Evolutionary conservation across 2,329 filamentous ascomycete species (phyloP).

Genomic region (Lomentospora prolificans): DNA sequence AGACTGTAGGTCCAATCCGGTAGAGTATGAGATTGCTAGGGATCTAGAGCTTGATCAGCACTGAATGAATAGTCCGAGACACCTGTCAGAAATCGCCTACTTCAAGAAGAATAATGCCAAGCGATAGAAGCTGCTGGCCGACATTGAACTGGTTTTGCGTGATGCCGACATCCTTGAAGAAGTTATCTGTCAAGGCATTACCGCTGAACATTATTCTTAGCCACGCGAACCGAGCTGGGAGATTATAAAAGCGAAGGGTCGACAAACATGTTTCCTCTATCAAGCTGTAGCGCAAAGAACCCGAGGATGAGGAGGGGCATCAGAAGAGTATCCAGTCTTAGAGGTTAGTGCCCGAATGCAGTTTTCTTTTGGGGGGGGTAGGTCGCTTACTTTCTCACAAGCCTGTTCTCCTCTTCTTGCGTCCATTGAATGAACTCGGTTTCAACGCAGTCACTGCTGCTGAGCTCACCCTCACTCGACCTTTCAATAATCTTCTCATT

Average conservation of each 20-base stretch:
- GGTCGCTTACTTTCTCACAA: conserved; percentile 15
- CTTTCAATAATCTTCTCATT: not conserved
- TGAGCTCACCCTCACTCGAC: not conserved
- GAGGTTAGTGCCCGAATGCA: no score
- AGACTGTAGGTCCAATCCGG: conserved; percentile 31
- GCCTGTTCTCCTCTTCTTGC: not conserved
- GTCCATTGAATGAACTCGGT: not conserved
- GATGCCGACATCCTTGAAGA: conserved; percentile 38
- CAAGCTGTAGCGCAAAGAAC: conserved; percentile 32
- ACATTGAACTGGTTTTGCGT: conserved; percentile 42
- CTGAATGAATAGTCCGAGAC: not conserved
- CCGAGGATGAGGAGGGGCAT: conserved; percentile 35
- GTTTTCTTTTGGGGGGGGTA: no score
- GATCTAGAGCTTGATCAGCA: conserved; percentile 19
- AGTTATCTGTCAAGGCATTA: conserved; percentile 37
- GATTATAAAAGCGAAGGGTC: no score
- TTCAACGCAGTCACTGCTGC: not conserved
- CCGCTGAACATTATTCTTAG: not conserved
- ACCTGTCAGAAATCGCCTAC: conserved; percentile 10
- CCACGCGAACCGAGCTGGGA: no score
- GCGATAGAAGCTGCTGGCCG: conserved; percentile 39
- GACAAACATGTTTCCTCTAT: conserved; percentile 24
- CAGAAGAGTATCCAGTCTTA: conserved; percentile 32
- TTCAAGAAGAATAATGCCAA: conserved; percentile 35
- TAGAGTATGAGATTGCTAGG: conserved; percentile 38